These are phyloP conservation scores for Globisporangium acanthophoron DNA, from an alignment of 352 stramenopile species.

Conservation along the genomic window DNA sequence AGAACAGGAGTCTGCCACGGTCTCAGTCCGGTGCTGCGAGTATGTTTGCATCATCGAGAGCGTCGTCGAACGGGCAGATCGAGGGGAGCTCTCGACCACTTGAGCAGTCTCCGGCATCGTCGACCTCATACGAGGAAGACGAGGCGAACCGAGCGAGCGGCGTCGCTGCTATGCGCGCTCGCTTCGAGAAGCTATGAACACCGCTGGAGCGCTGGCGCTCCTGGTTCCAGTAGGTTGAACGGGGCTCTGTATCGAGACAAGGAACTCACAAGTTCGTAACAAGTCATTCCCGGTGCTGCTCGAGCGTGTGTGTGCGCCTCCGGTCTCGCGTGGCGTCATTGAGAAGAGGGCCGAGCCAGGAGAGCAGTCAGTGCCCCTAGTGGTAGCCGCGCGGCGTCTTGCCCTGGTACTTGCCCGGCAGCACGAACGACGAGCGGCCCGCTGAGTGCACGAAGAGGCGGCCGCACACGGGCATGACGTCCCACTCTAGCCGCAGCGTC, in stretches of 20 bases:
- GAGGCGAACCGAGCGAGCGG: conserved; percentile 23
- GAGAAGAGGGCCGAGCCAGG: neutral
- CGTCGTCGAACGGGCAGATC: neutral
- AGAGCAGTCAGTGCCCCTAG: neutral
- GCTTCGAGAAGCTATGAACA: conserved; percentile 57
- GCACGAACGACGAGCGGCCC: conserved; percentile 41
- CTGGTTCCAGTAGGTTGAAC: conserved; percentile 11
- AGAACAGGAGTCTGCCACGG: conserved; percentile 7
- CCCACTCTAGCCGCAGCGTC: conserved; percentile 77
- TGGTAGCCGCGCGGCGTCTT: conserved; percentile 27
- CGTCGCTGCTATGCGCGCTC: conserved; percentile 63
- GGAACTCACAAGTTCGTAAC: no score
- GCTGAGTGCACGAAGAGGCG: conserved; percentile 65
- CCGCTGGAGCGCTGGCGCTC: conserved; percentile 6
- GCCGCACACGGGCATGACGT: conserved; percentile 83
- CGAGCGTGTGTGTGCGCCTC: neutral
- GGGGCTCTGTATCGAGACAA: neutral
- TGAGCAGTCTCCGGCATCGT: no score
- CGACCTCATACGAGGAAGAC: conserved; percentile 3
- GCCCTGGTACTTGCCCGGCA: conserved; percentile 67
- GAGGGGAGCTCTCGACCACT: no score
- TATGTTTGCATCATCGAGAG: neutral
- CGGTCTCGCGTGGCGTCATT: neutral
- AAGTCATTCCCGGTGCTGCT: neutral
- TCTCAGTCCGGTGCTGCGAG: conserved; percentile 3